phyloP scores from a whole-genome alignment of 352 stramenopile genomes.

The Phytophthora agathidicida region DNA sequence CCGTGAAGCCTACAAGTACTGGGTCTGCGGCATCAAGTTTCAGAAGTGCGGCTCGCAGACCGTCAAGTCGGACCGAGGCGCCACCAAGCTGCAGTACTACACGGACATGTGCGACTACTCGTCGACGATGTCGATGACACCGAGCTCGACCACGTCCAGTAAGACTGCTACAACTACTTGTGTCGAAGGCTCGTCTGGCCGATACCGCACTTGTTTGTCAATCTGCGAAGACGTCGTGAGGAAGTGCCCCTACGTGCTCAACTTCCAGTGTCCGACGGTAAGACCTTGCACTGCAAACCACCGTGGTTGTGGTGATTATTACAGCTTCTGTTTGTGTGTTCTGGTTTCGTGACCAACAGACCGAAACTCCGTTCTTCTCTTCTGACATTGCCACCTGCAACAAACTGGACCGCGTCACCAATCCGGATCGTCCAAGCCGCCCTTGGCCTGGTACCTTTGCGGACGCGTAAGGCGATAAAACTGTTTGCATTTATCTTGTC shows the following conservation, averaged over 20 bases:
- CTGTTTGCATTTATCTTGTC: not conserved
- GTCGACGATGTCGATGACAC: constrained; percentile 2
- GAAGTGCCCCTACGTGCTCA: constrained; percentile 87
- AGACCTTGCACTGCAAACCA: not conserved
- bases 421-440: constrained; percentile 68
- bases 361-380: constrained; percentile 78
- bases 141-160: constrained; percentile 8
- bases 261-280: constrained; percentile 83
- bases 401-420: constrained; percentile 70
- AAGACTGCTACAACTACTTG: constrained; percentile 27
- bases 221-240: constrained; percentile 87
- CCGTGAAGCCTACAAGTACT: constrained; percentile 90
- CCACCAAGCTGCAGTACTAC: constrained; percentile 18
- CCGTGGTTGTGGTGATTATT: not conserved
- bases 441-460: constrained; percentile 83
- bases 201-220: constrained; percentile 74
- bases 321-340: constrained; percentile 2
- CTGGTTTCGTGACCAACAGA: constrained; percentile 40
- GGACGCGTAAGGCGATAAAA: constrained; percentile 33
- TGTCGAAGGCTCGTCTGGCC: constrained; percentile 49
- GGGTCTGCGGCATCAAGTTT: constrained; percentile 88
- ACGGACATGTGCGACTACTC: constrained; percentile 40
- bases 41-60: constrained; percentile 61
- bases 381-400: constrained; percentile 73
- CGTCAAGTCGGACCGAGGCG: constrained; percentile 15